A percentile compares a stretch with the other conserved stretches of the same genome.
phyloP scores from a whole-genome alignment of 2,329 filamentous ascomycete species.

The Fusarium oxysporum region DNA sequence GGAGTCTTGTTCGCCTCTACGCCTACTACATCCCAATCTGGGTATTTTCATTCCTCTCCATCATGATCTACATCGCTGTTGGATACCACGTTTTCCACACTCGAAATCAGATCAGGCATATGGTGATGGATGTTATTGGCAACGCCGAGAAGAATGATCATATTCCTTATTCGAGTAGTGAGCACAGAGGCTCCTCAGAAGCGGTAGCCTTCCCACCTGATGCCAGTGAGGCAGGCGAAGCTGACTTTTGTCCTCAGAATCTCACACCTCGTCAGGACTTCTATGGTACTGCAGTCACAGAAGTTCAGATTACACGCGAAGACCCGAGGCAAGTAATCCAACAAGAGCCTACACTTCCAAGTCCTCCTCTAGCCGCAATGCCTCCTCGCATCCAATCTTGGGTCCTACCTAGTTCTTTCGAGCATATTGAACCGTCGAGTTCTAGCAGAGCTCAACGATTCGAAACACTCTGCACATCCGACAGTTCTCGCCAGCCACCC shows the following conservation, averaged over 20 bases:
- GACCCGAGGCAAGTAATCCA: constrained; percentile 27
- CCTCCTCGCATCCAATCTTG: constrained; percentile 42
- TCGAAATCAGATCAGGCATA: constrained; percentile 65
- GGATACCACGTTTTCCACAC: constrained; percentile 70
- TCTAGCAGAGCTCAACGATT: constrained; percentile 39
- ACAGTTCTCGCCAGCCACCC: constrained; percentile 24
- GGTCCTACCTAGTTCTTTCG: constrained; percentile 33
- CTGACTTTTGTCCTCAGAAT: constrained; percentile 43
- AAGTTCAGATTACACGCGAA: constrained; percentile 58
- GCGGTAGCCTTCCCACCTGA: constrained; percentile 44
- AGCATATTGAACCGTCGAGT: constrained; percentile 26
- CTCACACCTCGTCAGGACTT: constrained; percentile 47
- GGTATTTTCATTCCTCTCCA: constrained; percentile 66
- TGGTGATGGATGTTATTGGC: constrained; percentile 48
- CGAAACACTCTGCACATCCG: constrained; percentile 48
- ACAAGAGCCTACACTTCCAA: constrained; percentile 17
- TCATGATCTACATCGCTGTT: constrained; percentile 66
- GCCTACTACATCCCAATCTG: constrained; percentile 72
- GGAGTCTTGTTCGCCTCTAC: constrained; percentile 67
- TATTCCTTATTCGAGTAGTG: constrained; percentile 42
- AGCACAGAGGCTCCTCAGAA: constrained; percentile 49
- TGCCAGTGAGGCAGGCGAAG: neutral
- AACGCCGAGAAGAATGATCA: constrained; percentile 33
- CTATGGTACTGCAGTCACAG: constrained; percentile 62
- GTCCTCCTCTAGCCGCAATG: constrained; percentile 22